phyloP scores from a whole-genome alignment of 1,284 basidiomycete genomes.

The Thecaphora frezii region DNA sequence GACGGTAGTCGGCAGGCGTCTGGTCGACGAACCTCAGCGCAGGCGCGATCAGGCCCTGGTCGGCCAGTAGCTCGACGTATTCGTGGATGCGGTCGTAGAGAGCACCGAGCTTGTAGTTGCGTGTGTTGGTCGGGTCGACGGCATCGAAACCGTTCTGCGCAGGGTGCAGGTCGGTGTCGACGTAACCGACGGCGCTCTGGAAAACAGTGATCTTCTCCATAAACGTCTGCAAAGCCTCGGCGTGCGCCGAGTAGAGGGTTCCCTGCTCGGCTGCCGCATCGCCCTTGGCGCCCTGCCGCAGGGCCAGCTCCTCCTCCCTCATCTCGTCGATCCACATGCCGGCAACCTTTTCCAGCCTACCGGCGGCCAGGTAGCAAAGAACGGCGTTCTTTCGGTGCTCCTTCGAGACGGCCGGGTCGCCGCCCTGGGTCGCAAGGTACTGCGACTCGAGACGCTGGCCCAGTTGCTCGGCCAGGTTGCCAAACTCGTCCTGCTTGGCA shows the following conservation, averaged over 20 bases:
- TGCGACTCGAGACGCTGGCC: slow-evolving; percentile 87
- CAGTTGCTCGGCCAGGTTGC: slow-evolving; percentile 82
- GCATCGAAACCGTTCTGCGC: slow-evolving; percentile 58
- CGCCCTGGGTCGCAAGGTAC: slow-evolving; percentile 62
- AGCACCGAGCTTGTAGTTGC: slow-evolving; percentile 78
- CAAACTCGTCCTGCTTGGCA: slow-evolving; percentile 81
- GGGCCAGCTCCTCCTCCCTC: slow-evolving; percentile 73
- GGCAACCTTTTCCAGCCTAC: slow-evolving; percentile 82
- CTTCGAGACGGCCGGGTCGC: slow-evolving; percentile 60
- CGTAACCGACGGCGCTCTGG: slow-evolving; percentile 82
- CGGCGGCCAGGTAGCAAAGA: slow-evolving; percentile 81
- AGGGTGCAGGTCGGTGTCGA: slow-evolving; percentile 72
- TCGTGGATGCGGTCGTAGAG: slow-evolving; percentile 93
- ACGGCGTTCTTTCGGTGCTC: slow-evolving; percentile 84
- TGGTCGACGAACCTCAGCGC: slow-evolving; percentile 79
- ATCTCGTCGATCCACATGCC: slow-evolving; percentile 92
- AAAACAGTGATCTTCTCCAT: slow-evolving; percentile 96
- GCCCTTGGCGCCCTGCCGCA: slow-evolving; percentile 22
- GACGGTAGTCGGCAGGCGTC: slow-evolving; percentile 76
- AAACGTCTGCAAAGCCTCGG: slow-evolving; percentile 85
- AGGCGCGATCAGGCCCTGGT: slow-evolving; percentile 82
- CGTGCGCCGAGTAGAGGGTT: slow-evolving; percentile 75
- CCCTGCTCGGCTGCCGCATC: slow-evolving; percentile 21
- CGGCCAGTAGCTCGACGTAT: slow-evolving; percentile 87
- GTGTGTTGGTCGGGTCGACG: slow-evolving; percentile 64